phyloP scores from a whole-genome alignment of 345 rosid species.

The Brassica nigra region DNA sequence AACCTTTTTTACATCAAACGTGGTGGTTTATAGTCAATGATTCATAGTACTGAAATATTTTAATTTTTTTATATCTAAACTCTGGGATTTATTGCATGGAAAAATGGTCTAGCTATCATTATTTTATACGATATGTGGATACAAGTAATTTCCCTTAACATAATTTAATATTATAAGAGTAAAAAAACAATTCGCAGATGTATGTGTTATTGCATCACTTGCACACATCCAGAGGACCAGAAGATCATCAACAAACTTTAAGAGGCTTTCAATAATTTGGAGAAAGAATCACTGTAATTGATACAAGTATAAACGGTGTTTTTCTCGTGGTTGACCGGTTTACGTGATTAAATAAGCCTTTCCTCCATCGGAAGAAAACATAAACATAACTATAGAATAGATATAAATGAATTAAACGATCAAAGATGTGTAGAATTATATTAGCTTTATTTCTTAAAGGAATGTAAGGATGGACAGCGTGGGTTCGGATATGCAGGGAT shows the following conservation, averaged over 20 bases:
- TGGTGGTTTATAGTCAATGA: not conserved
- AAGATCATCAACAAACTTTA: not conserved
- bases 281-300: too few species aligned
- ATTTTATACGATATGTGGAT: not conserved
- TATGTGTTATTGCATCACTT: not conserved
- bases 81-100: not conserved
- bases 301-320: too few species aligned
- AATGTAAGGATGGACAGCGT: slow-evolving; percentile 50
- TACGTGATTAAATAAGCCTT: not conserved
- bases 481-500: slow-evolving; percentile 61
- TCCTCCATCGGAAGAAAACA: not conserved
- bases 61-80: not conserved
- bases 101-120: not conserved
- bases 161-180: not conserved
- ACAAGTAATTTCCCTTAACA: not conserved
- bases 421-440: slow-evolving; percentile 12
- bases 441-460: slow-evolving; percentile 12
- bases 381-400: not conserved
- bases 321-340: slow-evolving; percentile 13
- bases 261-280: not conserved
- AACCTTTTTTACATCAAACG: not conserved
- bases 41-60: not conserved
- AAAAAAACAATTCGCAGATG: not conserved
- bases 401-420: slow-evolving; percentile 15
- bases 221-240: not conserved